Conservation (phyloP, 352 stramenopile species). For the Phytophthora ramorum region DNA sequence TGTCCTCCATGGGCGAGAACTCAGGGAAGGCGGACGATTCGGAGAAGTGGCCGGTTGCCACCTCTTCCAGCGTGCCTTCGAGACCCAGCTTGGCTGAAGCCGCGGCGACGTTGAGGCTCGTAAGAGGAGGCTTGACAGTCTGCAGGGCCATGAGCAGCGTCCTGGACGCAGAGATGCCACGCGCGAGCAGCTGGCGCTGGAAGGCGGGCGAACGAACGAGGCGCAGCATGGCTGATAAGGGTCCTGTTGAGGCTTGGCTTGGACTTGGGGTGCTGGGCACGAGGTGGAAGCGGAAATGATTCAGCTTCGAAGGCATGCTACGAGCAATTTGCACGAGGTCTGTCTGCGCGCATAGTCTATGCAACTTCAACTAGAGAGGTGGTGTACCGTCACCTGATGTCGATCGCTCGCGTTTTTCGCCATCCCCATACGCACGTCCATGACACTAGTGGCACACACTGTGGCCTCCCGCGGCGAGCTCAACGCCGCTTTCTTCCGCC, state of each 20-base stretch:
- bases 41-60: conserved; percentile 50
- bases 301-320: background rate
- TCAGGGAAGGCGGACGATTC: conserved; percentile 66
- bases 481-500: background rate
- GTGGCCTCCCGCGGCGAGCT: too few species aligned
- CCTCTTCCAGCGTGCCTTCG: conserved; percentile 49
- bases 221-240: conserved; percentile 4
- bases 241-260: background rate
- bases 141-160: conserved; percentile 9
- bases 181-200: conserved; percentile 9
- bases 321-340: background rate
- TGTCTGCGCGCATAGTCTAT: conserved; percentile 7
- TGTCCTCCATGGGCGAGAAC: conserved; percentile 53
- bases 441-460: background rate
- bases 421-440: too few species aligned
- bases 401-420: background rate
- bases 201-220: conserved; percentile 9
- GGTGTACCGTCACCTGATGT: background rate
- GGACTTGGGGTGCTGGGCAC: background rate
- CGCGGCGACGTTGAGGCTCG: conserved; percentile 15
- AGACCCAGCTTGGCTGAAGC: conserved; percentile 29
- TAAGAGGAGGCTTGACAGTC: conserved; percentile 11
- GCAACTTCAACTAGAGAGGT: conserved; percentile 27
- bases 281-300: conserved; percentile 12
- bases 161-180: conserved; percentile 4